Evolutionary conservation across 805 yeast species (phyloP).

Genomic region (Cyberlindnera nakhonratchasimensis): DNA sequence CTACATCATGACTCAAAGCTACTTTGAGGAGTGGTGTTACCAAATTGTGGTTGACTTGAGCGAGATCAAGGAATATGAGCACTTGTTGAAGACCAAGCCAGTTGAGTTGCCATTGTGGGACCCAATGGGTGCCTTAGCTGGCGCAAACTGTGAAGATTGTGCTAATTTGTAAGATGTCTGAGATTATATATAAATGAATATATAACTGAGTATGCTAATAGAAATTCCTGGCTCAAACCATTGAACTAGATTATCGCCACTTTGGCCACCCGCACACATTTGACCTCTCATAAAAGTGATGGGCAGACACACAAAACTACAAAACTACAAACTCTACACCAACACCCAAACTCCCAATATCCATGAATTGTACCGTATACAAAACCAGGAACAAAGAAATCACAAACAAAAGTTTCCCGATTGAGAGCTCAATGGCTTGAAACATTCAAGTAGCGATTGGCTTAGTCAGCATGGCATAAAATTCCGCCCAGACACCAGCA

Average conservation of each 20-base stretch:
- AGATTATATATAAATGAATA: too few species aligned
- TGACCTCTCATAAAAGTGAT: too few species aligned
- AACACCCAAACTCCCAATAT: neutral
- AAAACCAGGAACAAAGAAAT: neutral
- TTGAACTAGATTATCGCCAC: too few species aligned
- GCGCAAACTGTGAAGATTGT: conserved; percentile 6
- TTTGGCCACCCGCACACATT: too few species aligned
- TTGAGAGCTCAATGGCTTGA: neutral
- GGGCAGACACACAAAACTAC: too few species aligned
- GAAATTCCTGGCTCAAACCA: too few species aligned
- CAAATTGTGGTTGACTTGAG: conserved; percentile 61
- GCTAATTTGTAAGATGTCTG: neutral
- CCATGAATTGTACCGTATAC: too few species aligned
- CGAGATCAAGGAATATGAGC: conserved; percentile 36
- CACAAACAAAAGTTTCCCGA: neutral
- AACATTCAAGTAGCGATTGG: neutral
- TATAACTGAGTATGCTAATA: neutral
- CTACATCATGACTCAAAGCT: conserved; percentile 68
- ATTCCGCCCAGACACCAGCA: too few species aligned
- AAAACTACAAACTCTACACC: too few species aligned
- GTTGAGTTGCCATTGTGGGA: conserved; percentile 71
- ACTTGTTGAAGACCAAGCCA: conserved; percentile 39
- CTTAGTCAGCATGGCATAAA: conserved; percentile 7
- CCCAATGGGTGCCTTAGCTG: conserved; percentile 75
- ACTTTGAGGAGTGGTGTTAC: conserved; percentile 71